phyloP scores from a whole-genome alignment of 768 basidiomycete genomes.

The Lactarius pseudohatsudake region DNA sequence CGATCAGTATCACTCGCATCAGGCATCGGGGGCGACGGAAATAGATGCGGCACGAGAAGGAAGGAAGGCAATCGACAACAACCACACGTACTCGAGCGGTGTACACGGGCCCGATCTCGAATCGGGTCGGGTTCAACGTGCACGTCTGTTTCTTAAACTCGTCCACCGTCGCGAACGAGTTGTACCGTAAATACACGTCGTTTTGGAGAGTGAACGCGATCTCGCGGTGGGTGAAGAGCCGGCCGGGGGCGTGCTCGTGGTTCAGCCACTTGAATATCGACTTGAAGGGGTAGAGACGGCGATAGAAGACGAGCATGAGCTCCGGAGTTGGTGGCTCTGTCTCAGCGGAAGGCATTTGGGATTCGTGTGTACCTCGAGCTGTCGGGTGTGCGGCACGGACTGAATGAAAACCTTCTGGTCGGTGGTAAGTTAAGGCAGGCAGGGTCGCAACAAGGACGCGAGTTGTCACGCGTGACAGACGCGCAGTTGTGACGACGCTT shows the following conservation, averaged over 20 bases:
- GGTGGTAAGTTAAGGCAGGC: too few species aligned
- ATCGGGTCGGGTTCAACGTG: slow-evolving; percentile 83
- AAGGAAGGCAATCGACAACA: not conserved
- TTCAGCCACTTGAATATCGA: slow-evolving; percentile 94
- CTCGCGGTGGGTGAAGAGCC: slow-evolving; percentile 89
- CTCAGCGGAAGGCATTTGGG: slow-evolving; percentile 27
- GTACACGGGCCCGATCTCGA: slow-evolving; percentile 97
- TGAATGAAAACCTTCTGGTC: not conserved
- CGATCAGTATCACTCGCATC: not conserved
- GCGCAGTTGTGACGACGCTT: slow-evolving; percentile 11
- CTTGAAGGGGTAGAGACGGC: slow-evolving; percentile 91
- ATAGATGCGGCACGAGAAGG: not conserved
- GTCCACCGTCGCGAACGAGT: slow-evolving; percentile 81
- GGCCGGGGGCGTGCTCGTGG: slow-evolving; percentile 77
- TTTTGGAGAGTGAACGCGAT: slow-evolving; percentile 91
- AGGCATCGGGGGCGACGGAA: not conserved
- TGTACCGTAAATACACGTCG: slow-evolving; percentile 93
- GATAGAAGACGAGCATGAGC: slow-evolving; percentile 79
- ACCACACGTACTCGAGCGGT: slow-evolving; percentile 65
- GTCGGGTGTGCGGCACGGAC: slow-evolving; percentile 1
- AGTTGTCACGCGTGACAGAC: slow-evolving; percentile 24
- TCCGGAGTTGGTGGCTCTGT: slow-evolving; percentile 46
- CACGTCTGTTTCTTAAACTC: slow-evolving; percentile 92
- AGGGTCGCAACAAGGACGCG: slow-evolving; percentile 11
- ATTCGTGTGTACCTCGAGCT: slow-evolving; percentile 1